Evolutionary conservation across 345 rosid species (phyloP).

Genomic region (Salix suchowensis): DNA sequence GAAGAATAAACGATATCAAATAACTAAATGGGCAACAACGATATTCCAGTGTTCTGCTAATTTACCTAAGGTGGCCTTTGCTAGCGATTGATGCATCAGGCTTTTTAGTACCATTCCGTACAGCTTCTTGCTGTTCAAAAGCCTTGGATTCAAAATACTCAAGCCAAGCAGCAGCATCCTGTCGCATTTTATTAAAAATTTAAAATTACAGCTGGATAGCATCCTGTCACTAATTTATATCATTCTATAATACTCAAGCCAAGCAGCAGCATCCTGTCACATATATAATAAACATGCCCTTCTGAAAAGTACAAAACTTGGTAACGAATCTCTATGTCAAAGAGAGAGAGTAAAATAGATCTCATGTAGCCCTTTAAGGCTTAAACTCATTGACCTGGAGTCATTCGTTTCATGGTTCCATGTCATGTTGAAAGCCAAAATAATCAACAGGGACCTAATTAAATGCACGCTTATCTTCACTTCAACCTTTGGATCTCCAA

Average conservation of each 20-base stretch:
- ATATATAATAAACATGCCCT: not conserved
- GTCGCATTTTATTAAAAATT: slow-evolving; percentile 28
- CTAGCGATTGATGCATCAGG: slow-evolving; percentile 99
- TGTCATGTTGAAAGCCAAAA: not conserved
- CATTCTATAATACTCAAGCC: too few relatives aligned
- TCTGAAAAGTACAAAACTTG: not conserved
- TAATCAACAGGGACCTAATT: not conserved
- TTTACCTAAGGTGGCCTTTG: slow-evolving; percentile 96
- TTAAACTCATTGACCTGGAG: not conserved
- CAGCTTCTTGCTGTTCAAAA: slow-evolving; percentile 98
- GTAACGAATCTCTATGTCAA: not conserved
- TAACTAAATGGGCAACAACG: not conserved
- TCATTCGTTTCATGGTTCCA: not conserved
- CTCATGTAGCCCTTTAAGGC: not conserved
- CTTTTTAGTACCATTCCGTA: slow-evolving; percentile 89
- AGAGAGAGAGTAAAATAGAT: not conserved
- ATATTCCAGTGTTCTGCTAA: not conserved
- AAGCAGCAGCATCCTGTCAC: too few relatives aligned
- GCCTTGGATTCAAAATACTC: slow-evolving; percentile 98
- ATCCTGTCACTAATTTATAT: too few relatives aligned
- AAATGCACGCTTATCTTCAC: not conserved
- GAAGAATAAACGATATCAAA: not conserved
- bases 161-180: slow-evolving; percentile 99
- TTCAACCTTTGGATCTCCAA: not conserved
- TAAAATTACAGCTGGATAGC: not conserved